Conservation (phyloP, 257 asterid species). For the Pogostemon cablin region DNA sequence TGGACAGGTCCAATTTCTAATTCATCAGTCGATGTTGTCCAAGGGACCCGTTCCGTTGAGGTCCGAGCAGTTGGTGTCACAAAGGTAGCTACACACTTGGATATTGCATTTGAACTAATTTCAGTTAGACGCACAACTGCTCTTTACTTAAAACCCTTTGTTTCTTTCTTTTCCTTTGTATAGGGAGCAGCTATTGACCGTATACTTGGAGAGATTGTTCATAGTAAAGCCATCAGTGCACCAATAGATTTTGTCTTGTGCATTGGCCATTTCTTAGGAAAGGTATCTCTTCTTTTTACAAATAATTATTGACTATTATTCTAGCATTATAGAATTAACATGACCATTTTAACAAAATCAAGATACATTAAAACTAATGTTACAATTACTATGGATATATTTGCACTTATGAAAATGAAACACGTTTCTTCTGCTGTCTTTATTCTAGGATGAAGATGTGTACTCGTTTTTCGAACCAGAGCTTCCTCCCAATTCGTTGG, state of each 20-base stretch:
- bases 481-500: slow-evolving; percentile 60
- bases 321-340: too few relatives aligned
- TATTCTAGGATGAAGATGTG: slow-evolving; percentile 86
- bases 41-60: slow-evolving; percentile 93
- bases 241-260: slow-evolving; percentile 92
- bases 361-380: too few relatives aligned
- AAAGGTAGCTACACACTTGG: slow-evolving; percentile 56
- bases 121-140: neutral
- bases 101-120: neutral
- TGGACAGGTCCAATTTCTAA: slow-evolving; percentile 98
- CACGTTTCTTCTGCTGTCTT: neutral
- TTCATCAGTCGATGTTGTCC: slow-evolving; percentile 94
- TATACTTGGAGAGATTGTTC: slow-evolving; percentile 92
- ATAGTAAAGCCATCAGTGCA: slow-evolving; percentile 67
- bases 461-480: slow-evolving; percentile 95
- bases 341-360: neutral
- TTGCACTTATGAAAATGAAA: neutral
- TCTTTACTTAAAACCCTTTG: neutral
- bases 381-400: neutral
- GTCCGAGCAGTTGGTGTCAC: slow-evolving; percentile 97
- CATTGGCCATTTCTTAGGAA: slow-evolving; percentile 84
- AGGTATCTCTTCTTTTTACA: slow-evolving; percentile 47
- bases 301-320: neutral
- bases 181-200: slow-evolving; percentile 98
- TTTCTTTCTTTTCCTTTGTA: slow-evolving; percentile 4